phyloP scores from a whole-genome alignment of 495 filamentous ascomycete species.

The Saxophila tyrrhenica region DNA sequence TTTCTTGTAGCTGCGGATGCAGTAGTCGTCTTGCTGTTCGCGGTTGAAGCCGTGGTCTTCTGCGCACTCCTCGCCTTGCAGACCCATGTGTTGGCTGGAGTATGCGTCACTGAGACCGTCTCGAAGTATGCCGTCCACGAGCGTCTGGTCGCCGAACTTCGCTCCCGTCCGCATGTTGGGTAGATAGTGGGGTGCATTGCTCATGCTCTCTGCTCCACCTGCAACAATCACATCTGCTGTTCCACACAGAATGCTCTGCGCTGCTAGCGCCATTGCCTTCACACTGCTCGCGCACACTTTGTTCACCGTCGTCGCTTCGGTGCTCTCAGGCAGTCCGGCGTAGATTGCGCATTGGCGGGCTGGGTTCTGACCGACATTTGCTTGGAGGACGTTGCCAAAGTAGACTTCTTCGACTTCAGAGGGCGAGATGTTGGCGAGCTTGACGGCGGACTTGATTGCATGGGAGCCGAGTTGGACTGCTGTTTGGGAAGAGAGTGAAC shows the following conservation, averaged over 20 bases:
- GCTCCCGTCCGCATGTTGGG: slow-evolving; percentile 67
- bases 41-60: slow-evolving; percentile 68
- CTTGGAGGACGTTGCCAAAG: slow-evolving; percentile 95
- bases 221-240: slow-evolving; percentile 83
- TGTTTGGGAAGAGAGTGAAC: slow-evolving; percentile 73
- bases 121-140: slow-evolving; percentile 83
- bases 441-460: slow-evolving; percentile 84
- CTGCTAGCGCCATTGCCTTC: slow-evolving; percentile 89
- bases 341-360: slow-evolving; percentile 85
- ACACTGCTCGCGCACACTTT: slow-evolving; percentile 93
- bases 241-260: slow-evolving; percentile 93
- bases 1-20: slow-evolving; percentile 81
- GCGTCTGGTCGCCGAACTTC: slow-evolving; percentile 77
- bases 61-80: slow-evolving; percentile 85
- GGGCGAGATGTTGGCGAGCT: slow-evolving; percentile 73
- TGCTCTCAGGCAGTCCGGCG: slow-evolving; percentile 67
- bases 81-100: slow-evolving; percentile 86
- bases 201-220: slow-evolving; percentile 95
- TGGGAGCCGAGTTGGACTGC: slow-evolving; percentile 81
- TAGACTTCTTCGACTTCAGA: slow-evolving; percentile 88
- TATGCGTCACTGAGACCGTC: slow-evolving; percentile 91
- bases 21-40: slow-evolving; percentile 83
- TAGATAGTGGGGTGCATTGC: slow-evolving; percentile 93
- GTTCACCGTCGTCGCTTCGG: slow-evolving; percentile 88
- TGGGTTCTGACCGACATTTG: slow-evolving; percentile 93